A percentile compares a stretch with the other conserved stretches of the same genome.
phyloP scores from a whole-genome alignment of 179 eudicot species.

The Dionaea muscipula region DNA sequence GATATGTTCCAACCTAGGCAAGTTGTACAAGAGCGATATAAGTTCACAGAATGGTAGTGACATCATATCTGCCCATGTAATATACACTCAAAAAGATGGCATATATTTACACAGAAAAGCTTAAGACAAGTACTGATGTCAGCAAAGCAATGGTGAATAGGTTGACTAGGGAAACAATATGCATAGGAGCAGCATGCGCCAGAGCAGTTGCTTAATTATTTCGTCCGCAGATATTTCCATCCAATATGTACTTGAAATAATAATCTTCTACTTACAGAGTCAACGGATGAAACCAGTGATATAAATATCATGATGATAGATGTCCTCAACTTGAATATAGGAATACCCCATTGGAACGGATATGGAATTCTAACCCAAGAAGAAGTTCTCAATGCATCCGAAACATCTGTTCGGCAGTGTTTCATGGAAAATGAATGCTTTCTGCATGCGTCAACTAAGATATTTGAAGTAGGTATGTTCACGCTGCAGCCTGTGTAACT shows the following conservation, averaged over 20 bases:
- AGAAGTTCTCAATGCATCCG: conserved; percentile 76
- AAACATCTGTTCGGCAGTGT: conserved; percentile 92
- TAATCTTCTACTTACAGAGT: conserved; percentile 62
- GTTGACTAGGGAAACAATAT: not conserved
- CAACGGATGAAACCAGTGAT: conserved; percentile 65
- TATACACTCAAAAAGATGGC: no score
- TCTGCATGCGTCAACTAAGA: conserved; percentile 52
- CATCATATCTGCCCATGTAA: no score
- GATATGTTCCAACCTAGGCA: conserved; percentile 70
- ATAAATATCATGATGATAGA: conserved; percentile 69
- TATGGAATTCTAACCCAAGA: conserved; percentile 82
- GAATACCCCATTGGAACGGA: conserved; percentile 94
- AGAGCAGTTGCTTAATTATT: conserved; percentile 1
- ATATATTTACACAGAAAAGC: no score
- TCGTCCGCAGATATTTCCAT: conserved; percentile 1
- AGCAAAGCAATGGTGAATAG: no score
- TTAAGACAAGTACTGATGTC: no score
- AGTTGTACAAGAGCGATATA: not conserved
- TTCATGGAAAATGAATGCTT: conserved; percentile 86
- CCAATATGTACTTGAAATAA: not conserved
- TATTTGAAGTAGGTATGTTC: conserved; percentile 72
- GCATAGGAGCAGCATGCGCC: not conserved
- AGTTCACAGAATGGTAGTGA: no score
- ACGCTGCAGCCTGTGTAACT: conserved; percentile 71
- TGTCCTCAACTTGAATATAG: conserved; percentile 72